A percentile compares a stretch with the other conserved stretches of the same genome.
Evolutionary conservation across 805 yeast species (phyloP).

Genomic region (Wickerhamiella parazyma): DNA sequence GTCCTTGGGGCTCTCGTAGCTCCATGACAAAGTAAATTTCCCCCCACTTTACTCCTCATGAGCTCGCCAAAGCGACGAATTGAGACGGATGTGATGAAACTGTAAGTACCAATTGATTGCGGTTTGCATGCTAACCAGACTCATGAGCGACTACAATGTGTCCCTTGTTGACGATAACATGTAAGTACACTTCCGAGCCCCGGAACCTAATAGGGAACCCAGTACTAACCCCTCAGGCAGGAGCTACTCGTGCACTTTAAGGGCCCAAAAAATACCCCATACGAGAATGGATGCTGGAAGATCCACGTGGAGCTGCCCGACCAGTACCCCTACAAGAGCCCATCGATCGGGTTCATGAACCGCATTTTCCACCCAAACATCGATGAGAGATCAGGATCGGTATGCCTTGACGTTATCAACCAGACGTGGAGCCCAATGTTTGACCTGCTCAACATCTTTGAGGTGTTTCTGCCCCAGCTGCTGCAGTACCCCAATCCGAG

Average conservation of each 20-base stretch:
- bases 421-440: slow-evolving; percentile 99
- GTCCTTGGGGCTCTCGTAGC: slow-evolving; percentile 11
- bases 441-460: slow-evolving; percentile 81
- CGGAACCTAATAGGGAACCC: too few species aligned
- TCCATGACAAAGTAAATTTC: slow-evolving; percentile 3
- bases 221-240: slow-evolving; percentile 37
- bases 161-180: slow-evolving; percentile 65
- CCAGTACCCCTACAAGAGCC: slow-evolving; percentile 89
- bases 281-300: slow-evolving; percentile 81
- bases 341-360: slow-evolving; percentile 87
- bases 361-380: slow-evolving; percentile 91
- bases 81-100: slow-evolving; percentile 91
- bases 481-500: slow-evolving; percentile 85
- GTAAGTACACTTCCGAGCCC: too few species aligned
- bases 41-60: not conserved
- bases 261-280: slow-evolving; percentile 82
- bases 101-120: slow-evolving; percentile 33
- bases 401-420: slow-evolving; percentile 89
- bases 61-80: slow-evolving; percentile 64
- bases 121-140: slow-evolving; percentile 25
- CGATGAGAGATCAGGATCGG: slow-evolving; percentile 78
- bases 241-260: slow-evolving; percentile 73
- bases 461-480: slow-evolving; percentile 83
- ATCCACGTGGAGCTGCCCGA: slow-evolving; percentile 88
- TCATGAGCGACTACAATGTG: slow-evolving; percentile 90